Evolutionary conservation across 2,329 filamentous ascomycete species (phyloP).

Genomic region (Triangularia verruculosa): DNA sequence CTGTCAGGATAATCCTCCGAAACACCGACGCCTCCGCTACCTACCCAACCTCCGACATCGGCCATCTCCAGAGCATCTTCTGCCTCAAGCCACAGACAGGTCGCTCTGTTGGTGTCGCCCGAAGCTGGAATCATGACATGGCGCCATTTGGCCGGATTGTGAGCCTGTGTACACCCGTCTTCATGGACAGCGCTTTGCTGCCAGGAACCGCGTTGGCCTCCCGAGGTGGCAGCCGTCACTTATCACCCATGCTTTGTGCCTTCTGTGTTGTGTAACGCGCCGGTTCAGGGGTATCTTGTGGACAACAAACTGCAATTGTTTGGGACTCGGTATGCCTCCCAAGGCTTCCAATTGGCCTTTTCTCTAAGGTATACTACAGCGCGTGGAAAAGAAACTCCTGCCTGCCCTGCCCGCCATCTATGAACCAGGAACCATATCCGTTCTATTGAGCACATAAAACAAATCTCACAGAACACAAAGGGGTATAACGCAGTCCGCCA

Average conservation of each 20-base stretch:
- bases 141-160: not conserved
- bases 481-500: not conserved
- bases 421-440: too few relatives aligned
- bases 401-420: too few relatives aligned
- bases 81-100: not conserved
- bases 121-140: not conserved
- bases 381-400: too few relatives aligned
- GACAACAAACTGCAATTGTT: too few relatives aligned
- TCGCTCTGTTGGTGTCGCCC: not conserved
- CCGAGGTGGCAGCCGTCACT: not conserved
- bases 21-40: not conserved
- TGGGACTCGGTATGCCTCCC: too few relatives aligned
- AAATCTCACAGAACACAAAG: too few relatives aligned
- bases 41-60: not conserved
- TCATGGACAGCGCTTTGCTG: not conserved
- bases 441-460: too few relatives aligned
- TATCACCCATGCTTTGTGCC: not conserved
- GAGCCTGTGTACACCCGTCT: not conserved
- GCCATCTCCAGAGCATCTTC: not conserved
- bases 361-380: too few relatives aligned
- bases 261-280: not conserved
- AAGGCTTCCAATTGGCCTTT: too few relatives aligned
- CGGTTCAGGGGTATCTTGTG: not conserved
- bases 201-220: not conserved
- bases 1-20: not conserved